Conservation (phyloP, 768 basidiomycete species). For the Lactifluus hygrophoroides region DNA sequence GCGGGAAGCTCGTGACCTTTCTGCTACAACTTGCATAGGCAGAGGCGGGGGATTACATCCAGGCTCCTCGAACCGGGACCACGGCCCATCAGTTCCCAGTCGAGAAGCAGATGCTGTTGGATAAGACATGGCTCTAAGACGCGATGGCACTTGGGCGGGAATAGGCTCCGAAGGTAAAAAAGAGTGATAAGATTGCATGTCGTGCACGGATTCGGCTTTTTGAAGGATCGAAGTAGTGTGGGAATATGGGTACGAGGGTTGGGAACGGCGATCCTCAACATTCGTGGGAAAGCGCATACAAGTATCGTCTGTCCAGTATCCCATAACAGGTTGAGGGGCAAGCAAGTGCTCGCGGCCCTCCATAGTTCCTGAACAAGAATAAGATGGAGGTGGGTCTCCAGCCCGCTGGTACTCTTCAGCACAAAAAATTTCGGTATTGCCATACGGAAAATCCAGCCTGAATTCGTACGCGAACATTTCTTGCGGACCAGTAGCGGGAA, state of each 20-base stretch:
- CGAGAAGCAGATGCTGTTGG: not conserved
- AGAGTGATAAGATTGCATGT: not conserved
- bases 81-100: not conserved
- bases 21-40: not conserved
- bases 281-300: not conserved
- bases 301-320: not conserved
- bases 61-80: not conserved
- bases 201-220: not conserved
- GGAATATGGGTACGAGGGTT: not conserved
- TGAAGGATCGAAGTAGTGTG: not conserved
- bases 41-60: not conserved
- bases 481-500: slow-evolving; percentile 18
- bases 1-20: not conserved
- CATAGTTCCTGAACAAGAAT: not conserved
- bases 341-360: not conserved
- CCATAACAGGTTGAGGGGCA: not conserved
- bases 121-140: not conserved
- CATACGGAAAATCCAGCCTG: not conserved
- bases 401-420: not conserved
- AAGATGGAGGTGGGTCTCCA: not conserved
- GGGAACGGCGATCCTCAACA: not conserved
- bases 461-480: slow-evolving; percentile 21
- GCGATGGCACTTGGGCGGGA: not conserved
- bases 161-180: not conserved
- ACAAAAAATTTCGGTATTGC: not conserved